Conservation (phyloP, 176 grass and related monocot genomes). For the Poa pratensis region DNA sequence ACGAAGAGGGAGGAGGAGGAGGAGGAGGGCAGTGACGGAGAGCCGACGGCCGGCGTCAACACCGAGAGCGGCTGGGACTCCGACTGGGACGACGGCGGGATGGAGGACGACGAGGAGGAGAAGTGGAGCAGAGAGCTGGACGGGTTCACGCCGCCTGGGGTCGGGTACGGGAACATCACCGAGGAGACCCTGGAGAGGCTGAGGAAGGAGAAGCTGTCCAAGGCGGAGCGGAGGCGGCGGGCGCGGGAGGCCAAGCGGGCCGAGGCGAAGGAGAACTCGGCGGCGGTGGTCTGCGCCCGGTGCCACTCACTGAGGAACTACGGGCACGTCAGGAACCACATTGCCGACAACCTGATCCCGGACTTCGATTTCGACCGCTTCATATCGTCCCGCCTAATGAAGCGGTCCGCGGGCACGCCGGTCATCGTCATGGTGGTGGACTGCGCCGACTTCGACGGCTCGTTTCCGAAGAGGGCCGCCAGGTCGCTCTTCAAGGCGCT, state of each 20-base stretch:
- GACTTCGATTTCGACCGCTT: constrained; percentile 94
- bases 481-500: constrained; percentile 83
- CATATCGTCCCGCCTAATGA: constrained; percentile 84
- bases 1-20: constrained; percentile 33
- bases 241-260: constrained; percentile 57
- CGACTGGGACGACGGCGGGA: constrained; percentile 51
- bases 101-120: constrained; percentile 65
- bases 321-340: constrained; percentile 89
- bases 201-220: constrained; percentile 87
- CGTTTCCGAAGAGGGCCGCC: constrained; percentile 77
- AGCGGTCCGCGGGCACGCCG: constrained; percentile 54
- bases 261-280: constrained; percentile 48
- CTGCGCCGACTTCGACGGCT: constrained; percentile 90
- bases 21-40: constrained; percentile 19
- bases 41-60: constrained; percentile 37
- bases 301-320: constrained; percentile 92
- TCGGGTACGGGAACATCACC: constrained; percentile 84
- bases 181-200: constrained; percentile 63
- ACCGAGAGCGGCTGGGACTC: constrained; percentile 44
- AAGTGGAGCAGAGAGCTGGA: constrained; percentile 74
- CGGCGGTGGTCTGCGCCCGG: constrained; percentile 66
- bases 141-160: constrained; percentile 66
- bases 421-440: constrained; percentile 89
- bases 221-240: constrained; percentile 75
- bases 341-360: constrained; percentile 82